These are phyloP conservation scores for Triticum timopheevii DNA, from an alignment of 176 grass and related monocot genomes.

Conservation along the genomic window DNA sequence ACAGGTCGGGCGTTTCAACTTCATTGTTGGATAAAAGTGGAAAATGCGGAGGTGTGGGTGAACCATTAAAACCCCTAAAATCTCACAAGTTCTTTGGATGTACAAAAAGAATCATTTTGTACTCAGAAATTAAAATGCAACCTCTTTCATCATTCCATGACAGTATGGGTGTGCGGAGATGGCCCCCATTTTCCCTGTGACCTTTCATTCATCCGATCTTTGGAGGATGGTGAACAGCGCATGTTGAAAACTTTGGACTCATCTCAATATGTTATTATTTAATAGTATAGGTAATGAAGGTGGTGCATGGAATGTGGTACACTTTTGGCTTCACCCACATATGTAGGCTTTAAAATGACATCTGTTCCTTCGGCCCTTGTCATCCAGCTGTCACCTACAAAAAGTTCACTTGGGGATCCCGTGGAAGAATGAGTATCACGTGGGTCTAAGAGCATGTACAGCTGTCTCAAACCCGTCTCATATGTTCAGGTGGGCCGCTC, in stretches of 20 bases:
- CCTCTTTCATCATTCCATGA: background rate
- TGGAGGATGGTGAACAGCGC: background rate
- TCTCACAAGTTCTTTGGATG: too few species aligned
- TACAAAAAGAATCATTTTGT: background rate
- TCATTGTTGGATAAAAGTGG: too few species aligned
- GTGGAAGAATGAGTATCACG: background rate
- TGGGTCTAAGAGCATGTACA: background rate
- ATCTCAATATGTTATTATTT: background rate
- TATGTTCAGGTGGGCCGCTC: too few species aligned
- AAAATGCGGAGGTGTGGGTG: too few species aligned
- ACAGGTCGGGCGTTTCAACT: too few species aligned
- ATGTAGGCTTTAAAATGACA: conserved; percentile 26
- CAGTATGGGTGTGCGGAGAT: background rate
- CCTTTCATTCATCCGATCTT: background rate
- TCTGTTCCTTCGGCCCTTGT: background rate
- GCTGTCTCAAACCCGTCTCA: too few species aligned
- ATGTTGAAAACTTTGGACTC: background rate
- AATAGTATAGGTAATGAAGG: background rate
- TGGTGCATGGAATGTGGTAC: background rate
- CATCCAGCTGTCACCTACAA: background rate
- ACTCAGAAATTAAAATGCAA: background rate
- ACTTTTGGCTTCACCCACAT: background rate
- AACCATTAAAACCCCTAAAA: too few species aligned
- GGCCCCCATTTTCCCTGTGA: background rate
- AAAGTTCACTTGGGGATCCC: conserved; percentile 21